Base-by-base conservation (phyloP, 164 flowering plant genomes). In the Houttuynia cordata region DNA sequence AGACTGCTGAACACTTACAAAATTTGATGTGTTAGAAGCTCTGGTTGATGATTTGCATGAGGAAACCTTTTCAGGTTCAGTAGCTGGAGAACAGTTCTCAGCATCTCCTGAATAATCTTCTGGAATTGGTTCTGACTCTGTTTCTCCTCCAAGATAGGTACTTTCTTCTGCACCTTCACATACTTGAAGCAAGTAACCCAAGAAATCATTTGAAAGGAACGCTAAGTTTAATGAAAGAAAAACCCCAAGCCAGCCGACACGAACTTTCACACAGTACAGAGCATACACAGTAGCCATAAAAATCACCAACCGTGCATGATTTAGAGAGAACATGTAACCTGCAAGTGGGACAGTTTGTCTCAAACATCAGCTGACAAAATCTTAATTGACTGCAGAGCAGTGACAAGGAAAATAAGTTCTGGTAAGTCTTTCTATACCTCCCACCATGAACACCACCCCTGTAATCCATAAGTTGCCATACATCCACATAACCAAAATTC, bases 381-480 rank as follows among this genome's bases (percentile, higher is more conserved):
- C 7, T 13, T 52, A n/a, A 52, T 12, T 52, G 37, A 18, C 12
- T 13, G 10, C 45, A 61, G 37, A 22, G 45, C 12, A 57, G 15
- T 5, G 10, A 57, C 14, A 30, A 23, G 37, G 1, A 13, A 24
- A 51, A 57, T 50, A 7, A 8, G 53, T 30, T 30, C 15, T 41
- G 51, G 13, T 34, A 47, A 22, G 18, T 40, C 41, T 53, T 42
- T 0, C 74, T 8, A 62, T 86, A 91, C 99, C 99, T 84, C 90
- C 99, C 62, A 94, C 87, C 62, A 87, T 76, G 72, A 88, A 83
- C 71, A 94, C 71, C 65, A 79, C 72, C 60, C 96, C 97, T 12
- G 96, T 78, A 54, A 91, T 81, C 99, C 96, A 94, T 63, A 91
- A 84, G 83, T 86, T 94, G 60, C 92, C 99, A 80, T 74, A 94